A percentile compares a stretch with the other conserved stretches of the same genome.
Evolutionary conservation across 495 filamentous ascomycete species (phyloP).

Genomic region (Xylaria curta): DNA sequence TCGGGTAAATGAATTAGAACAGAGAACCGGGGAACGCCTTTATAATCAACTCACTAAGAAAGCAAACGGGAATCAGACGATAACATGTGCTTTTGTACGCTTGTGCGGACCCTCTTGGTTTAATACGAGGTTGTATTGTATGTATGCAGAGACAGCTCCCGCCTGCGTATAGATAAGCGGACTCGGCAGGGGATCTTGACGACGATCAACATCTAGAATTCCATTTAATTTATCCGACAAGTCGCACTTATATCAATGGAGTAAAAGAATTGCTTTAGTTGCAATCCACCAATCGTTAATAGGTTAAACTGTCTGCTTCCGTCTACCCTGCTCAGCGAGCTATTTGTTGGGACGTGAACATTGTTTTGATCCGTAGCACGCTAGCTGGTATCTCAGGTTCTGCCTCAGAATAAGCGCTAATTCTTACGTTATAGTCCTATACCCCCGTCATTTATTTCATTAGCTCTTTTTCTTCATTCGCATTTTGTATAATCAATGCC

Average conservation of each 20-base stretch:
- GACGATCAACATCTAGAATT: constrained; percentile 10
- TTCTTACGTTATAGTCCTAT: neutral
- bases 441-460: neutral
- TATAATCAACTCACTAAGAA: neutral
- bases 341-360: neutral
- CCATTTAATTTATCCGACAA: constrained; percentile 7
- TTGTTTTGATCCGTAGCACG: neutral
- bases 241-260: neutral
- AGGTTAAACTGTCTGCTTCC: neutral
- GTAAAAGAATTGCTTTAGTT: neutral
- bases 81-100: neutral
- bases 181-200: neutral
- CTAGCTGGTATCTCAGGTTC: neutral
- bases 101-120: neutral
- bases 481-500: neutral
- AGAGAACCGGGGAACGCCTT: neutral
- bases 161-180: neutral
- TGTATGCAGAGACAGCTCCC: neutral
- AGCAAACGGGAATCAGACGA: neutral
- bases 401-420: neutral
- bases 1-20: neutral
- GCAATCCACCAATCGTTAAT: neutral
- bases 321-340: neutral
- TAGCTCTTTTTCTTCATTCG: neutral
- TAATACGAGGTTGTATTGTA: constrained; percentile 6